Evolutionary conservation across 1,284 basidiomycete genomes (phyloP), one percentile per base, ranked within the genome.

Genomic region (Naganishia sp.): DNA sequence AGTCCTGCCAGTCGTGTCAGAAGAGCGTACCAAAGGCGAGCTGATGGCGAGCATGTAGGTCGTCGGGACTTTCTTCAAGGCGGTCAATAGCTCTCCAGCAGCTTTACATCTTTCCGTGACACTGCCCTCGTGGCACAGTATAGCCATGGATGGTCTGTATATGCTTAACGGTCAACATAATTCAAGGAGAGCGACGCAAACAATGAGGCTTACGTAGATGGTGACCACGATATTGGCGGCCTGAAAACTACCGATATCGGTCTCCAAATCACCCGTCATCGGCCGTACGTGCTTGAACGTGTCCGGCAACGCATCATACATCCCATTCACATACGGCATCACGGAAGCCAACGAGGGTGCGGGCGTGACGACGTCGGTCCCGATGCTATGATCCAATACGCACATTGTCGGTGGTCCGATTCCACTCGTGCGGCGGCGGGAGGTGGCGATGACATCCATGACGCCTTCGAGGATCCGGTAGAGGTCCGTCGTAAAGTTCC

Each of bases 381-480:
- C 23, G 15, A 57, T 42, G 55, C 42, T 23, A 43, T 18, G 35
- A 25, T 45, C n/a, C 28, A 57, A 43, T 45, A 57, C 31, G 25
- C 25, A 13, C 13, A 57, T 43, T 6, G 55, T 23, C 31, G 55
- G 55, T 57, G 55, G 55, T 57, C 55, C 55, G 3, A 46, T 28
- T 25, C 42, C 21, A 31, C 21, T 46, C 55, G 61, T 45, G 67
- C 63, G 42, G 68, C 64, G 25, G 39, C 71, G 61, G 6, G 70
- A 65, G 28, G 66, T 63, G 6, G 75, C 71, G 3, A 77, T 67
- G 15, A 72, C 64, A 31, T 74, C 75, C 11, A 75, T 69, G 3
- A 75, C 73, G 52, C 78, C 76, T 68, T 79, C 78, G 7, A 79
- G 67, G 31, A 78, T 76, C 13, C 78, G 68, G 53, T 79, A 79